Conservation (phyloP, 2,329 filamentous ascomycete genomes). For the Penicillium sp. region DNA sequence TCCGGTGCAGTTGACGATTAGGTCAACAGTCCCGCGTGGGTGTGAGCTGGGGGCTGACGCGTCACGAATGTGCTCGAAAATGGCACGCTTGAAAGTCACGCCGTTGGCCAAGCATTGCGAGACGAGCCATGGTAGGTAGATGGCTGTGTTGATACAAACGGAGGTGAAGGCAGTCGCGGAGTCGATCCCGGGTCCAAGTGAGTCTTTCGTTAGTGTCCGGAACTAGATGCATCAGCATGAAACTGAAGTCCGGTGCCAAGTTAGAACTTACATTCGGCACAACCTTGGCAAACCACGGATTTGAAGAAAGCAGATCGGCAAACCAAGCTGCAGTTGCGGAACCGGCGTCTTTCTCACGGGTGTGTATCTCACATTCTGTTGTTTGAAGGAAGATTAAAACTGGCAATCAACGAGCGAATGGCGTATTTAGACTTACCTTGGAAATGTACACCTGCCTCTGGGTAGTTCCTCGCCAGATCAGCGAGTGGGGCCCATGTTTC, state of each 20-base stretch:
- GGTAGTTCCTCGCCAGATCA: conserved; percentile 9
- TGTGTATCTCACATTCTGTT: conserved; percentile 50
- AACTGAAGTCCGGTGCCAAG: neutral
- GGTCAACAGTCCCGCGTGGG: conserved; percentile 55
- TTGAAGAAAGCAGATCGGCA: conserved; percentile 63
- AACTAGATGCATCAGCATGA: conserved; percentile 46
- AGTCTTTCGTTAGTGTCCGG: conserved; percentile 56
- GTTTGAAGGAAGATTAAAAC: no score
- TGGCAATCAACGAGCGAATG: no score
- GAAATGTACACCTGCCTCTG: conserved; percentile 14
- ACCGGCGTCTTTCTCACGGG: conserved; percentile 63
- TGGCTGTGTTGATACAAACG: conserved; percentile 82
- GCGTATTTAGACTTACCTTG: conserved; percentile 9
- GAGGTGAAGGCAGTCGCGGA: conserved; percentile 74
- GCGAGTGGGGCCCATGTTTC: conserved; percentile 9
- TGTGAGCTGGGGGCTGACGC: conserved; percentile 59
- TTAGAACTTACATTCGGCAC: conserved; percentile 61
- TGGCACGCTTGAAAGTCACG: conserved; percentile 64
- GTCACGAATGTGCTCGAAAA: conserved; percentile 68
- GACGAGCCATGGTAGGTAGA: conserved; percentile 82
- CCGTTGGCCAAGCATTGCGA: conserved; percentile 74
- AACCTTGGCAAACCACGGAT: conserved; percentile 71
- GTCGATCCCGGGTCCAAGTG: conserved; percentile 66
- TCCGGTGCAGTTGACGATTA: conserved; percentile 83
- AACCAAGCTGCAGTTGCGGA: conserved; percentile 59